Evolutionary conservation across 345 rosid species (phyloP), one percentile per base, ranked within the genome.

Genomic region (Ceriops zippeliana): DNA sequence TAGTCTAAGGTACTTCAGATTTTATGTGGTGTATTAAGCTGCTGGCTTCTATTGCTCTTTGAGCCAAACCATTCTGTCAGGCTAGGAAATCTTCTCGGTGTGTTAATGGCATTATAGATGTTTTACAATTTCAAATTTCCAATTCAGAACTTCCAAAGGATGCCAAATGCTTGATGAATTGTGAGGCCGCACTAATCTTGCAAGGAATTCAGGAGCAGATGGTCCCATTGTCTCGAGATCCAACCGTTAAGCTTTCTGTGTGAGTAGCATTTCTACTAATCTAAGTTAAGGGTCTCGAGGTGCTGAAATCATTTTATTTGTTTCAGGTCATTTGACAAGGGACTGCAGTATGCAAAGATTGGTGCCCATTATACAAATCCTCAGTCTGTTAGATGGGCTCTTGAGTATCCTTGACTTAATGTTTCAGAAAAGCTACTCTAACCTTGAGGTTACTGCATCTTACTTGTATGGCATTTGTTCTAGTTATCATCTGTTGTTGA

Each of bases 121-220:
- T 42, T 42, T 42, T 42, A 4, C 49, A 42, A 42, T 42, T 56
- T 56, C 28, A 56, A 21, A 56, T 56, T n/a, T 22, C 28, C 28
- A 15, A 56, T 15, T 13, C 80, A 91, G 99, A 95, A 62, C 89
- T 95, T 76, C 96, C 93, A n/a, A 81, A 80, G 73, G 79, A 81
- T 76, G 87, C 83, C 56, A 79, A 79, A 78, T 91, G 93, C 79
- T 8, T 95, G 75, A 88, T 88, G 96, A 91, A 95, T 65, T 84
- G 93, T 80, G 99, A 95, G 80, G 97, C 93, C 72, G 82, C 89
- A 67, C 66, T 75, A 66, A 73, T 87, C 67, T 82, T 95, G 54
- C 80, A 85, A 75, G 90, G 86, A 54, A 80, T 91, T 76, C 96
- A 91, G 82, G 97, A 82, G 56, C 93, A 88, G 72, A 84, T 95